Conservation (phyloP, 2,329 filamentous ascomycete species). For the Chrysoporthe puriensis region DNA sequence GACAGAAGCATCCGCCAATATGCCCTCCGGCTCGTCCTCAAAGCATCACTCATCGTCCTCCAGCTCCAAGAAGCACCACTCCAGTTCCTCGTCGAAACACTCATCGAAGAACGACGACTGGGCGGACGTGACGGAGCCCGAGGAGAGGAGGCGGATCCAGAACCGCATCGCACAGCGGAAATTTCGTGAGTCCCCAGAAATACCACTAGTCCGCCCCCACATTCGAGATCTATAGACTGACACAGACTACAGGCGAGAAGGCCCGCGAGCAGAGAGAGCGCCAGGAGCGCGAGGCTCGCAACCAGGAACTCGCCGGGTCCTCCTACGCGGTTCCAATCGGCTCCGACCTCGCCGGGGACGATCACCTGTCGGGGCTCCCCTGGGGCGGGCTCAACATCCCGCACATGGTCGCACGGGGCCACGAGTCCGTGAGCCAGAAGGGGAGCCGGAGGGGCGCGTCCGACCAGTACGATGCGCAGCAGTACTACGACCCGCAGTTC, state of each 20-base stretch:
- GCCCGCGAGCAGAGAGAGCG: conserved; percentile 69
- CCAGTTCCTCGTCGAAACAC: conserved; percentile 41
- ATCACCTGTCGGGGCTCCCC: conserved; percentile 66
- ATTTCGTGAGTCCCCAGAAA: conserved; percentile 61
- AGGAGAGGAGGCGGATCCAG: conserved; percentile 73
- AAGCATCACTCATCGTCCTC: conserved; percentile 36
- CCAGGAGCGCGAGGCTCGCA: conserved; percentile 64
- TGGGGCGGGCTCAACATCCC: conserved; percentile 72
- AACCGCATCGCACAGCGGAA: conserved; percentile 78
- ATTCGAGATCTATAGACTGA: not conserved
- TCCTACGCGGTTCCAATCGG: conserved; percentile 66
- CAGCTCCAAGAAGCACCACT: conserved; percentile 43
- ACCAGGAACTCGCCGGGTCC: conserved; percentile 65
- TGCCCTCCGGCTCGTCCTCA: conserved; percentile 38
- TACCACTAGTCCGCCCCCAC: not conserved
- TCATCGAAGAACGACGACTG: conserved; percentile 63
- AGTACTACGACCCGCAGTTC: conserved; percentile 21
- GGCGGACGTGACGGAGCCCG: conserved; percentile 70
- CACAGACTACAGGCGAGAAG: conserved; percentile 65
- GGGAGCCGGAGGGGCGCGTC: conserved; percentile 35
- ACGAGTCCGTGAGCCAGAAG: conserved; percentile 51
- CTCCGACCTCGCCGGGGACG: conserved; percentile 56
- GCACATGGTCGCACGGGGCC: conserved; percentile 54
- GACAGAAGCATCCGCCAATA: conserved; percentile 32
- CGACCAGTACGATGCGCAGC: conserved; percentile 16